Percentiles rank a stretch among this genome's conserved stretches.
Conservation (phyloP, 192 early-diverging fungal genomes). For the Coemansia sp. region DNA sequence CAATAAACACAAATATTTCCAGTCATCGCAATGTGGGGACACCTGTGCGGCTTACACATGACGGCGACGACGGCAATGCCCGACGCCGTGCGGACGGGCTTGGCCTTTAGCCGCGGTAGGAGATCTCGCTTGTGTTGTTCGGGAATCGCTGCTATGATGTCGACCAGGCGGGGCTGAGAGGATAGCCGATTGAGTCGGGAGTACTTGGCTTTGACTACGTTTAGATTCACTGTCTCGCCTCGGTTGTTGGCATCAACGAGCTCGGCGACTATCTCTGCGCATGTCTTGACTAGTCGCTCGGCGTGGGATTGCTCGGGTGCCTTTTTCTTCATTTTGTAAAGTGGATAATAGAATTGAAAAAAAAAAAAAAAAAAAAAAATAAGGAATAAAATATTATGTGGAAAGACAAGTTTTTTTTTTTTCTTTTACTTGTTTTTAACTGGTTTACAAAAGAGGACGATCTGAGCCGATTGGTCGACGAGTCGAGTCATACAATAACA, state of each 20-base stretch:
- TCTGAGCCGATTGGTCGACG: neutral
- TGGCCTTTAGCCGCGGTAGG: conserved; percentile 88
- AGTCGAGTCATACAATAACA: neutral
- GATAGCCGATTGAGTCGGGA: conserved; percentile 74
- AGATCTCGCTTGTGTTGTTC: conserved; percentile 86
- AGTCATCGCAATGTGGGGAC: conserved; percentile 99
- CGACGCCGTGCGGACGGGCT: conserved; percentile 93
- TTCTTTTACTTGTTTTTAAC: neutral
- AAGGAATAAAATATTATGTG: neutral
- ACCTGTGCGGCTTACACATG: conserved; percentile 82
- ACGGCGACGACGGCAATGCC: conserved; percentile 54
- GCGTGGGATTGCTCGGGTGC: conserved; percentile 50
- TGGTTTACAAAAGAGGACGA: neutral
- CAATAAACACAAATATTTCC: conserved; percentile 99
- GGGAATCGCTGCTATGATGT: conserved; percentile 98
- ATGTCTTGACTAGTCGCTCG: conserved; percentile 83
- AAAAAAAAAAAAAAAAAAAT: neutral
- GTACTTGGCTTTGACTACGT: conserved; percentile 77
- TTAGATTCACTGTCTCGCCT: conserved; percentile 84
- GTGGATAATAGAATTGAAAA: neutral
- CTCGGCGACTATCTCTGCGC: conserved; percentile 90
- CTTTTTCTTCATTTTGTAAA: conserved; percentile 39
- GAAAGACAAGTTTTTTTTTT: neutral
- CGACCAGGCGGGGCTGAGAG: conserved; percentile 91
- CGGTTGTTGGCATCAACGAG: conserved; percentile 70